phyloP scores from a whole-genome alignment of 805 yeast genomes.

The Zygoascus tannicola region DNA sequence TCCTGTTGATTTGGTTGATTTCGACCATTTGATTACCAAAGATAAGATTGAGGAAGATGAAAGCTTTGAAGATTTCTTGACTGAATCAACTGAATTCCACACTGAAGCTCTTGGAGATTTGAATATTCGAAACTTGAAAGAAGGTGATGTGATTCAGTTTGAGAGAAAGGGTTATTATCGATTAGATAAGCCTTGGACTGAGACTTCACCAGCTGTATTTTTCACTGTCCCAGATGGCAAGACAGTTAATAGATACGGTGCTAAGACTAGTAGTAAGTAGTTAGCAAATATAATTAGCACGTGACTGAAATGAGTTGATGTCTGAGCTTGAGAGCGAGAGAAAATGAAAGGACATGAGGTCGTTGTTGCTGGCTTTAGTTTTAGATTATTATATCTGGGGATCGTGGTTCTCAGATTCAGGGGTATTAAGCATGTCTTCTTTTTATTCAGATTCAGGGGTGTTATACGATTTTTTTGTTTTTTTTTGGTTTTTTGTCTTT shows the following conservation, averaged over 20 bases:
- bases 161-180: slow-evolving; percentile 96
- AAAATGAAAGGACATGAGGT: no score
- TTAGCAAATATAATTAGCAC: no score
- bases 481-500: no score
- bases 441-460: no score
- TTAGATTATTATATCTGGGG: no score
- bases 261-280: slow-evolving; percentile 40
- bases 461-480: no score
- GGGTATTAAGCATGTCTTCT: no score
- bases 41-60: slow-evolving; percentile 94
- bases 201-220: slow-evolving; percentile 61
- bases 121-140: slow-evolving; percentile 66
- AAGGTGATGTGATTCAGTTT: slow-evolving; percentile 83
- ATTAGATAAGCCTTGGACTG: slow-evolving; percentile 48
- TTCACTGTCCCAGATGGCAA: slow-evolving; percentile 97
- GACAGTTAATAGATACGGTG: slow-evolving; percentile 64
- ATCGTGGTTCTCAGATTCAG: no score
- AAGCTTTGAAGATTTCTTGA: slow-evolving; percentile 82
- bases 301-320: no score
- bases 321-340: no score
- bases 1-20: slow-evolving; percentile 73
- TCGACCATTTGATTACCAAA: slow-evolving; percentile 90
- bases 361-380: no score
- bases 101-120: slow-evolving; percentile 69
- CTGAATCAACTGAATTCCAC: slow-evolving; percentile 79